Evolutionary conservation across 257 asterid species (phyloP).

Genomic region (Fraxinus cuspidata): DNA sequence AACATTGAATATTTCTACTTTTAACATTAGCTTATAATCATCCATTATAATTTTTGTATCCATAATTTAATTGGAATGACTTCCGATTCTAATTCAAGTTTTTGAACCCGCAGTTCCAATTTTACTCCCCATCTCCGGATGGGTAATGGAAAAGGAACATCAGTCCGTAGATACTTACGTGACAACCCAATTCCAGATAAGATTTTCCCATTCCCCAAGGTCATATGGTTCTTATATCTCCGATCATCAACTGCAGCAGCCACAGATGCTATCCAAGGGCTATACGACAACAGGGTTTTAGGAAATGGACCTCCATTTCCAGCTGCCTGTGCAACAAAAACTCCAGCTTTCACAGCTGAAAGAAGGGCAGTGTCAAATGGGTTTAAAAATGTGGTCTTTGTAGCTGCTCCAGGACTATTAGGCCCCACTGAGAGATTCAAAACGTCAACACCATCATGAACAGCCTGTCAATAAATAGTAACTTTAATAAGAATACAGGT

Average conservation of each 20-base stretch:
- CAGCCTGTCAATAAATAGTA: constrained; percentile 65
- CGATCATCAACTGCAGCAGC: constrained; percentile 99
- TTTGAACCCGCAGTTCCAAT: background rate
- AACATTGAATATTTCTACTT: background rate
- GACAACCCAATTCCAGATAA: constrained; percentile 87
- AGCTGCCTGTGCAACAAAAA: constrained; percentile 95
- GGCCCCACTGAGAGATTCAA: constrained; percentile 97
- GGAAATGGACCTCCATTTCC: constrained; percentile 99
- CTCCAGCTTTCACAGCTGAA: constrained; percentile 95
- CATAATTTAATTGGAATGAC: background rate
- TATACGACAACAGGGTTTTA: constrained; percentile 86
- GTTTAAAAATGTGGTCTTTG: constrained; percentile 88
- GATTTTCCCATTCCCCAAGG: constrained; percentile 84
- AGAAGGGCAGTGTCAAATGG: constrained; percentile 96
- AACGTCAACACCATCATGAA: constrained; percentile 95
- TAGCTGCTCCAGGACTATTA: constrained; percentile 93
- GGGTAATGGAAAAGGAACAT: background rate
- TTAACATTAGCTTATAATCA: background rate
- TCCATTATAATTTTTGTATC: background rate
- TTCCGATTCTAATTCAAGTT: background rate
- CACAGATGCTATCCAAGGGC: constrained; percentile 97
- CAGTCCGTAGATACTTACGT: constrained; percentile 58
- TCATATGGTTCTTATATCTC: constrained; percentile 89
- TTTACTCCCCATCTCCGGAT: background rate
- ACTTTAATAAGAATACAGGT: constrained; percentile 26